Percentiles rank a stretch among this genome's conserved stretches.
phyloP scores from a whole-genome alignment of 106 monocot genomes.

The Dioscorea zingiberensis region DNA sequence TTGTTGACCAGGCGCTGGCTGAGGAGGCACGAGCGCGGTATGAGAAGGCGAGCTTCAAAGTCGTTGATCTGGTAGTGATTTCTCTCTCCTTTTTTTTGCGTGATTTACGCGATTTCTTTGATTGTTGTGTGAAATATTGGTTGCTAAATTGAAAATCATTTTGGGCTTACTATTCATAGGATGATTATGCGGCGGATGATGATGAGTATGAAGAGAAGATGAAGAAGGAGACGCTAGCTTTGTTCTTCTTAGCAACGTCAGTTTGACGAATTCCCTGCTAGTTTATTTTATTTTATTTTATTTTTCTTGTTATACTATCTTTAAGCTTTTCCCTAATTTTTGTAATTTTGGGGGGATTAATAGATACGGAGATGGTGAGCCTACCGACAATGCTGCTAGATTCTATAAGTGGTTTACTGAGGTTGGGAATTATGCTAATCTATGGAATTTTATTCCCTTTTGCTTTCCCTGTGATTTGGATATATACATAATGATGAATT shows the following conservation, averaged over 20 bases:
- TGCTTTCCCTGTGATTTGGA: neutral
- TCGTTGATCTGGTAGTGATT: slow-evolving; percentile 23
- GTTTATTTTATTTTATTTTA: slow-evolving; percentile 4
- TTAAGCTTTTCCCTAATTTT: neutral
- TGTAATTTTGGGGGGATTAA: neutral
- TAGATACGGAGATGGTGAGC: slow-evolving; percentile 98
- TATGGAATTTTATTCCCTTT: neutral
- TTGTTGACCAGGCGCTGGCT: slow-evolving; percentile 17
- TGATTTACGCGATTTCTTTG: neutral
- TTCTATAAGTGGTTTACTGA: slow-evolving; percentile 98
- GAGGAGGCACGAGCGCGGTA: slow-evolving; percentile 45
- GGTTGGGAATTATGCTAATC: slow-evolving; percentile 19
- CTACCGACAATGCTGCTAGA: slow-evolving; percentile 95
- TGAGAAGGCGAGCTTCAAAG: slow-evolving; percentile 30
- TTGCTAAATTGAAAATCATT: neutral
- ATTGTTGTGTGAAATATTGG: neutral
- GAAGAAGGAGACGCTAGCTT: slow-evolving; percentile 68
- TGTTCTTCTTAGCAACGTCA: slow-evolving; percentile 95
- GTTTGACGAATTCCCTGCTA: neutral
- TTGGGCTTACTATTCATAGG: slow-evolving; percentile 21
- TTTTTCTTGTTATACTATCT: neutral
- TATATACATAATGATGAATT: neutral
- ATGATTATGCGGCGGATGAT: slow-evolving; percentile 86
- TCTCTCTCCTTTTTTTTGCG: neutral
- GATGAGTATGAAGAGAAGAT: slow-evolving; percentile 89